phyloP scores from a whole-genome alignment of 805 yeast genomes.

The Starmerella vaccinii region DNA sequence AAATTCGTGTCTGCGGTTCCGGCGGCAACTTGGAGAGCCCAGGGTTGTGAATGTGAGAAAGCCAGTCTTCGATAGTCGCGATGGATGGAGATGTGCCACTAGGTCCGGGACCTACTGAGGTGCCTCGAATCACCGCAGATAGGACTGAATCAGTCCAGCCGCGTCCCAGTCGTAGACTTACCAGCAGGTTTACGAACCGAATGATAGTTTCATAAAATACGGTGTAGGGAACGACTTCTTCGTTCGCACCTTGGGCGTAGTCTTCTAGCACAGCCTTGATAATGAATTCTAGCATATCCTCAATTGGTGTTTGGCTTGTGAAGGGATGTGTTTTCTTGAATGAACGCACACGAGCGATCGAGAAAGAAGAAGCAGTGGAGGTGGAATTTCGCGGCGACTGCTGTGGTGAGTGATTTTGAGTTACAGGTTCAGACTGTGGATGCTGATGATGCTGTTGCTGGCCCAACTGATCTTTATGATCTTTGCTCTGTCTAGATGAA shows the following conservation, averaged over 20 bases:
- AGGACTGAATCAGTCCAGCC: slow-evolving; percentile 38
- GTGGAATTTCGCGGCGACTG: slow-evolving; percentile 3
- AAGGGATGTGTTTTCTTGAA: slow-evolving; percentile 15
- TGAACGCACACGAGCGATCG: slow-evolving; percentile 23
- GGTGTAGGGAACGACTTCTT: slow-evolving; percentile 71
- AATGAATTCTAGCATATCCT: slow-evolving; percentile 14
- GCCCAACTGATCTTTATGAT: not conserved
- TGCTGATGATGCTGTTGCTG: not conserved
- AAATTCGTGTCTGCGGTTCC: slow-evolving; percentile 49
- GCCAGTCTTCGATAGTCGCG: slow-evolving; percentile 35
- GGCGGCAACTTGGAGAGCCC: slow-evolving; percentile 40
- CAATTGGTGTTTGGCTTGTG: slow-evolving; percentile 30
- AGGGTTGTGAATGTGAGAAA: slow-evolving; percentile 39
- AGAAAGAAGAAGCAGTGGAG: slow-evolving; percentile 34
- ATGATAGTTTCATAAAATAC: slow-evolving; percentile 65
- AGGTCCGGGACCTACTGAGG: slow-evolving; percentile 24
- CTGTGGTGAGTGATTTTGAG: not conserved
- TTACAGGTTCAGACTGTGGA: not conserved
- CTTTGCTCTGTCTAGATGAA: not conserved
- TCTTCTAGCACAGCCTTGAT: slow-evolving; percentile 28
- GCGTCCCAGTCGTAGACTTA: slow-evolving; percentile 34
- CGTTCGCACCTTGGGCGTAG: slow-evolving; percentile 30
- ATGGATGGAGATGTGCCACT: slow-evolving; percentile 8
- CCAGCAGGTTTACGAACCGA: slow-evolving; percentile 53
- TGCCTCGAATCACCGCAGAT: slow-evolving; percentile 38